phyloP scores from a whole-genome alignment of 148 eudicot species.

The Rhododendron henanense region DNA sequence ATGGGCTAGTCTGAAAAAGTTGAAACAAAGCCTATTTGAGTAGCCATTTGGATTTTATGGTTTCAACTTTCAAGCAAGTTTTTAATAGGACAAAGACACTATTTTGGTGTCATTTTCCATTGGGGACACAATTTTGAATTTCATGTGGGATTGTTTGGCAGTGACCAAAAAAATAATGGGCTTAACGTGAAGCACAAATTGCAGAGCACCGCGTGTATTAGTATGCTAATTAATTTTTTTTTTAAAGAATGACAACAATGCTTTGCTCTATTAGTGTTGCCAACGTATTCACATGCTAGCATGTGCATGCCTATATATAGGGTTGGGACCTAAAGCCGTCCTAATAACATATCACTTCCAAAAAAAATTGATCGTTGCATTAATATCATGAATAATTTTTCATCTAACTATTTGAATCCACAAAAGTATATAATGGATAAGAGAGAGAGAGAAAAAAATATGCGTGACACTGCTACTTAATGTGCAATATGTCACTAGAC shows the following conservation, averaged over 20 bases:
- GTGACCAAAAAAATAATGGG: neutral
- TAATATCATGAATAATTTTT: neutral
- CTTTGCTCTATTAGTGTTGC: neutral
- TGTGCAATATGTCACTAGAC: neutral
- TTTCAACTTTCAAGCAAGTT: neutral
- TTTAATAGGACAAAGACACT: neutral
- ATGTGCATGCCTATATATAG: constrained; percentile 6
- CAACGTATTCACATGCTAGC: constrained; percentile 24
- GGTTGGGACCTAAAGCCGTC: neutral
- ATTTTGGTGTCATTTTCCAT: neutral
- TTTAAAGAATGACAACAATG: neutral
- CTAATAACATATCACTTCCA: neutral
- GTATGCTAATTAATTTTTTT: neutral
- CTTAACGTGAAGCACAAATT: neutral
- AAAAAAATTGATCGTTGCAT: neutral
- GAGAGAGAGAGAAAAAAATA: neutral
- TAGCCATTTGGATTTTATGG: neutral
- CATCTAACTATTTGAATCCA: neutral
- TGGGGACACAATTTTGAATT: neutral
- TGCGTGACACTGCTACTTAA: neutral
- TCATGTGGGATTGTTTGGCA: constrained; percentile 13
- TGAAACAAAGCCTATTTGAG: neutral
- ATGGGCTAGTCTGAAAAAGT: neutral
- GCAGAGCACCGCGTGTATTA: neutral
- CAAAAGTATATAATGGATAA: neutral